phyloP scores from a whole-genome alignment of 2,329 filamentous ascomycete species.

The Coniosporium tulheliwenetii region DNA sequence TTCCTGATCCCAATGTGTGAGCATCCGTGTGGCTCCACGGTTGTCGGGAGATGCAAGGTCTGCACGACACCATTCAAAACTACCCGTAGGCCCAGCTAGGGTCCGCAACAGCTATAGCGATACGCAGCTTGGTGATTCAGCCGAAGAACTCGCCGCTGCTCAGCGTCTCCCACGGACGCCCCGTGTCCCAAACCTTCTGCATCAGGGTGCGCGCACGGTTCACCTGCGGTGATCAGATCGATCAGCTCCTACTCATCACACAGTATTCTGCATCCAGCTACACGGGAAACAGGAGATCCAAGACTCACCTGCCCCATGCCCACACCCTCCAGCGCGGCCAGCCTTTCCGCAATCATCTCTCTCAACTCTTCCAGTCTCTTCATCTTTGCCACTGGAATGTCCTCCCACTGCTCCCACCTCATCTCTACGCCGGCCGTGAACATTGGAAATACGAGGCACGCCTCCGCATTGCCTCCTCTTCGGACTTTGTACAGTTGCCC shows the following conservation, averaged over 20 bases:
- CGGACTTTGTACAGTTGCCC: conserved; percentile 45
- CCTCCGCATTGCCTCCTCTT: conserved; percentile 54
- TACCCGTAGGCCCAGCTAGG: no score
- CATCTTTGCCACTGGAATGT: conserved; percentile 20
- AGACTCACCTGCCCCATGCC: conserved; percentile 36
- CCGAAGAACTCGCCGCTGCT: conserved; percentile 54
- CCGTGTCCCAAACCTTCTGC: conserved; percentile 54
- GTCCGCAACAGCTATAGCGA: no score
- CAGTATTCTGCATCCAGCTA: conserved; percentile 4
- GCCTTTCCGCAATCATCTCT: conserved; percentile 45
- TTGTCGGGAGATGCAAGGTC: no score
- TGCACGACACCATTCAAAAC: no score
- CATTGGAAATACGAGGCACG: conserved; percentile 63
- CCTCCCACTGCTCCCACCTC: conserved; percentile 30
- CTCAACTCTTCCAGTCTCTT: conserved; percentile 10
- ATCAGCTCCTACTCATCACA: no score
- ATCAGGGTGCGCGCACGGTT: conserved; percentile 47
- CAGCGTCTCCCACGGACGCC: conserved; percentile 52
- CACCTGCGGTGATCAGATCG: conserved; percentile 22
- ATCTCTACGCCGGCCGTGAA: conserved; percentile 67
- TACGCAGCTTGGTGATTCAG: conserved; percentile 11
- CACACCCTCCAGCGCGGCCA: conserved; percentile 52
- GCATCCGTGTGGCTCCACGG: no score
- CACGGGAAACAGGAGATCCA: conserved; percentile 10
- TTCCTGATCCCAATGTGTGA: no score